These are phyloP conservation scores for Ogataea pini DNA, from an alignment of 805 yeast genomes.

Conservation along the genomic window DNA sequence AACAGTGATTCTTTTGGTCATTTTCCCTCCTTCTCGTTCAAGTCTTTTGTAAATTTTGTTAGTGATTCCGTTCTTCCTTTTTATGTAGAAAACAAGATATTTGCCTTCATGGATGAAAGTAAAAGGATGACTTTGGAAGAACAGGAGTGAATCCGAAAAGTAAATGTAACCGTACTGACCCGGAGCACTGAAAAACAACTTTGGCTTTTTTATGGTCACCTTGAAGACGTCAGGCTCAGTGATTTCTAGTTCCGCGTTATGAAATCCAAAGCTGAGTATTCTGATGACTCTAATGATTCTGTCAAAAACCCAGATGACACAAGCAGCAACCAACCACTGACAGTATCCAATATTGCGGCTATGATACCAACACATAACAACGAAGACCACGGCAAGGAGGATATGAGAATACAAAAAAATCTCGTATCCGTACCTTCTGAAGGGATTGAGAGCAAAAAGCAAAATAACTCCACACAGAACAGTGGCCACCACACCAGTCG, in stretches of 20 bases:
- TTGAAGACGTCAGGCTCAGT: conserved; percentile 39
- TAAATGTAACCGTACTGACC: conserved; percentile 61
- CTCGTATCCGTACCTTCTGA: conserved; percentile 62
- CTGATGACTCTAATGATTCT: conserved; percentile 46
- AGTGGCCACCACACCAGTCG: conserved; percentile 43
- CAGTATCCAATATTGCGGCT: conserved; percentile 40
- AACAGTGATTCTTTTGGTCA: conserved; percentile 38
- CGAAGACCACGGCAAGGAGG: conserved; percentile 51
- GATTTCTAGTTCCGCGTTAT: conserved; percentile 23
- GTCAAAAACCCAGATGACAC: conserved; percentile 54
- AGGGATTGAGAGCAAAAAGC: conserved; percentile 48
- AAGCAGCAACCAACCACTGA: conserved; percentile 38
- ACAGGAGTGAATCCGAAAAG: conserved; percentile 48
- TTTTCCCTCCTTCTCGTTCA: conserved; percentile 30
- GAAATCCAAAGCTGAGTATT: conserved; percentile 26
- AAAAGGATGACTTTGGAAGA: conserved; percentile 78
- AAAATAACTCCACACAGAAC: conserved; percentile 43
- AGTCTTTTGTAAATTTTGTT: conserved; percentile 37
- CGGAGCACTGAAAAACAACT: conserved; percentile 49
- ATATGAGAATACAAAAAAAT: conserved; percentile 60
- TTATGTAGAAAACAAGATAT: conserved; percentile 42
- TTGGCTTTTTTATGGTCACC: conserved; percentile 51
- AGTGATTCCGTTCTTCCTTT: conserved; percentile 56
- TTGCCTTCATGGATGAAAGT: conserved; percentile 47
- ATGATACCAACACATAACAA: conserved; percentile 61